Conservation (phyloP, 2,329 filamentous ascomycete genomes). For the Fonsecaea multimorphosa region DNA sequence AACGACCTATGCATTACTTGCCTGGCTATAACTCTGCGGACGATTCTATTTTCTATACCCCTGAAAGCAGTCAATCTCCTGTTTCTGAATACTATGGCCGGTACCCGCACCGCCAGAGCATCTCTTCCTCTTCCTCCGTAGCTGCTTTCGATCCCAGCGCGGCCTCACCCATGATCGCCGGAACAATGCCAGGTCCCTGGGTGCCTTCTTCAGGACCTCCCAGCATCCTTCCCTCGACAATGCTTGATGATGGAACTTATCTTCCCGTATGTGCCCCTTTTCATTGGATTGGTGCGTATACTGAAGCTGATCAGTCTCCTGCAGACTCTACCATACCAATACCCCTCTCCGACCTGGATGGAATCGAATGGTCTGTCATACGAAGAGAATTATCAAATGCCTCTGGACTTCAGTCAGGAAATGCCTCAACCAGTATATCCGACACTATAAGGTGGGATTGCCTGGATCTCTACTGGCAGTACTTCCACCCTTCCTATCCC, state of each 20-base stretch:
- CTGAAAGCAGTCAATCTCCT: constrained; percentile 40
- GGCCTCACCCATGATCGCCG: constrained; percentile 36
- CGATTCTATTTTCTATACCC: constrained; percentile 39
- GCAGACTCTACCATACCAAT: constrained; percentile 48
- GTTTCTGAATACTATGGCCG: constrained; percentile 38
- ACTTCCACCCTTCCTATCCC: constrained; percentile 47
- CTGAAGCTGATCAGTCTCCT: constrained; percentile 42
- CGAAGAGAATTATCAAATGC: constrained; percentile 47
- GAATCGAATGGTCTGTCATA: constrained; percentile 47
- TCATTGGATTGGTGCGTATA: constrained; percentile 35
- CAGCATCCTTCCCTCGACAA: constrained; percentile 36
- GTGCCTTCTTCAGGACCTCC: constrained; percentile 38
- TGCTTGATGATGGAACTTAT: constrained; percentile 39
- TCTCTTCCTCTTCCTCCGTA: constrained; percentile 40
- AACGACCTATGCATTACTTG: constrained; percentile 32
- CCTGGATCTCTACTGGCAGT: constrained; percentile 46
- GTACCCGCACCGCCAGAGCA: constrained; percentile 38
- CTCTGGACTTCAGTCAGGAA: constrained; percentile 44
- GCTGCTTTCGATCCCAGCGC: constrained; percentile 35
- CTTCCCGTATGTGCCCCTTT: constrained; percentile 38
- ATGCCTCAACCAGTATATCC: constrained; percentile 46
- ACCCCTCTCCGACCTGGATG: constrained; percentile 50
- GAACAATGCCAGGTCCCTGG: constrained; percentile 36
- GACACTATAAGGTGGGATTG: constrained; percentile 48
- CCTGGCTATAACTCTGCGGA: constrained; percentile 36